Conservation (phyloP, 2,329 filamentous ascomycete species). For the Achaetomium macrosporum region DNA sequence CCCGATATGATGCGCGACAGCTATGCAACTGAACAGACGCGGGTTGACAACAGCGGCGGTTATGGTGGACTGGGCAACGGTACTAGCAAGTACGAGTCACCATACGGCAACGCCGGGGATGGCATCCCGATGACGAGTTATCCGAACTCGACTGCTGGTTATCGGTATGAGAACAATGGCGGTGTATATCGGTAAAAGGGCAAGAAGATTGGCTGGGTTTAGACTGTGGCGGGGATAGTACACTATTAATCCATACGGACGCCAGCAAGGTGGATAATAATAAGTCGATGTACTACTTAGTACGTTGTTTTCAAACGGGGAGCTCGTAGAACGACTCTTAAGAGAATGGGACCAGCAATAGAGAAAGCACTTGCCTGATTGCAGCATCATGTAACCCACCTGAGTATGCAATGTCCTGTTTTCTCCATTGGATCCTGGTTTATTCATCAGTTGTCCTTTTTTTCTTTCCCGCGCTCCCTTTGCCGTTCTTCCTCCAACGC, state of each 20-base stretch:
- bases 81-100: slow-evolving; percentile 5
- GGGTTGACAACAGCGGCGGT: slow-evolving; percentile 14
- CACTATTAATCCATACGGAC: no score
- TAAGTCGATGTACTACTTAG: no score
- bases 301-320: no score
- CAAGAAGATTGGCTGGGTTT: background rate
- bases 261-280: background rate
- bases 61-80: slow-evolving; percentile 4
- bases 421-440: background rate
- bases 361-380: slow-evolving; percentile 3
- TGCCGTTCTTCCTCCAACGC: slow-evolving; percentile 8
- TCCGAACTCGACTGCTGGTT: background rate
- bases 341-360: background rate
- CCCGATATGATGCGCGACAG: slow-evolving; percentile 20
- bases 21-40: slow-evolving; percentile 22
- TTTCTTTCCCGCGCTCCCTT: slow-evolving; percentile 1
- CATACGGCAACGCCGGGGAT: background rate
- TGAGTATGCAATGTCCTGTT: background rate
- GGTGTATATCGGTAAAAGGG: background rate
- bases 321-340: no score
- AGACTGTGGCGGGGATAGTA: no score
- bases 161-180: slow-evolving; percentile 10
- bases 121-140: slow-evolving; percentile 6
- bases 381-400: background rate
- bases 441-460: background rate